Percentiles rank a stretch among this genome's conserved stretches.
These are phyloP conservation scores for Blastobotrys persicus DNA, from an alignment of 1,139 yeast genomes.

Conservation along the genomic window DNA sequence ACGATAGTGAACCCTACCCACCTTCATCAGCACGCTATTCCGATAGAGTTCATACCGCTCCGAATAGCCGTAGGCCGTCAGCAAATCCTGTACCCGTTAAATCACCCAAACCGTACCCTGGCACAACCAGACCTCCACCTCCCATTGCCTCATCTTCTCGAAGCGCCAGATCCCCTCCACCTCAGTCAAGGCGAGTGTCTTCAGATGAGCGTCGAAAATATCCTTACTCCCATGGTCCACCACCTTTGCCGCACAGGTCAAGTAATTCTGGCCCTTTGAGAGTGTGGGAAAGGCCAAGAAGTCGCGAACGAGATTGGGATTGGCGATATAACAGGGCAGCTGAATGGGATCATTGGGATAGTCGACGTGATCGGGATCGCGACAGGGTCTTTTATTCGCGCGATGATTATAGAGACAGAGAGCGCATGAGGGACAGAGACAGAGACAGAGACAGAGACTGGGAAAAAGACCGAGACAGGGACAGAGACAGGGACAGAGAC, in stretches of 20 bases:
- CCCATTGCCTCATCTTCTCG: conserved; percentile 8
- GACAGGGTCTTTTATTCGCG: conserved; percentile 7
- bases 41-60: not conserved
- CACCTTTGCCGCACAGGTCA: conserved; percentile 9
- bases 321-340: conserved; percentile 10
- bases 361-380: conserved; percentile 13
- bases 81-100: not conserved
- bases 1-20: not conserved
- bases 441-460: conserved; percentile 9
- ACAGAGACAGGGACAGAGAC: conserved; percentile 6
- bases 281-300: conserved; percentile 13
- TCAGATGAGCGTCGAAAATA: conserved; percentile 16
- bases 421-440: not conserved
- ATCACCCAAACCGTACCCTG: not conserved
- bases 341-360: conserved; percentile 19
- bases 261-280: not conserved
- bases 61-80: not conserved
- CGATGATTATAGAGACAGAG: conserved; percentile 13
- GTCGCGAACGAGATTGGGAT: conserved; percentile 15
- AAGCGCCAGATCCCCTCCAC: conserved; percentile 6
- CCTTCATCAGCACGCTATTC: not conserved
- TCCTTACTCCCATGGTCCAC: conserved; percentile 15
- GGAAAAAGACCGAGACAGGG: conserved; percentile 6
- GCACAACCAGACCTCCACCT: not conserved
- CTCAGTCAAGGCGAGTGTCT: conserved; percentile 1